These are phyloP conservation scores for Candida khao-thaluensis DNA, from an alignment of 805 yeast genomes.

Conservation along the genomic window DNA sequence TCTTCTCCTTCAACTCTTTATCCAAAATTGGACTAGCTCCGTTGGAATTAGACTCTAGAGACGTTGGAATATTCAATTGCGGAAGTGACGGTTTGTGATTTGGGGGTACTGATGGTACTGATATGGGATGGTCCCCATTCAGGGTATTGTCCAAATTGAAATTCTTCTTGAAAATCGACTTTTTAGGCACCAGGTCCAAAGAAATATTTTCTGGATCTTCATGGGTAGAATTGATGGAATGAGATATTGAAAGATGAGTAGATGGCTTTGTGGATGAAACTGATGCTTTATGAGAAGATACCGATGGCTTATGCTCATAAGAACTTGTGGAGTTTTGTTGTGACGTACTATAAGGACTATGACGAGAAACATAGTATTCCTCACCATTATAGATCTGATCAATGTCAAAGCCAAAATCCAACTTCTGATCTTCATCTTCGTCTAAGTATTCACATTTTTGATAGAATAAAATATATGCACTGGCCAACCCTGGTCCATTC, in stretches of 20 bases:
- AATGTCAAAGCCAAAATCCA: slow-evolving; percentile 36
- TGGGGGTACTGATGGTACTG: slow-evolving; percentile 1
- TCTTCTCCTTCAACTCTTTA: slow-evolving; percentile 29
- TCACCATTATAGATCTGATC: slow-evolving; percentile 33
- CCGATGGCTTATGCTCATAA: slow-evolving; percentile 2
- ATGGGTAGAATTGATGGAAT: slow-evolving; percentile 2
- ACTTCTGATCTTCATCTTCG: slow-evolving; percentile 29
- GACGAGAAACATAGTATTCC: slow-evolving; percentile 19
- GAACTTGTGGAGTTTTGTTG: slow-evolving; percentile 3
- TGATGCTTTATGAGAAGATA: slow-evolving; percentile 1
- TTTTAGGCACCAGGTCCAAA: neutral
- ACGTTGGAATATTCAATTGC: slow-evolving; percentile 6
- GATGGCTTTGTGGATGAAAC: slow-evolving; percentile 1
- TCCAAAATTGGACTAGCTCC: slow-evolving; percentile 4
- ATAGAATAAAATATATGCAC: slow-evolving; percentile 89
- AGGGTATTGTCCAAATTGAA: slow-evolving; percentile 25
- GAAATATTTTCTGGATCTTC: neutral
- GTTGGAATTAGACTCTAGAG: neutral
- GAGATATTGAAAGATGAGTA: neutral
- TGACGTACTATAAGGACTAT: slow-evolving; percentile 1
- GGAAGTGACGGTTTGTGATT: slow-evolving; percentile 8
- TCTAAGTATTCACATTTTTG: slow-evolving; percentile 47
- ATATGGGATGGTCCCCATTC: slow-evolving; percentile 2
- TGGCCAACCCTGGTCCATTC: slow-evolving; percentile 80
- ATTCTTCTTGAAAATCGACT: slow-evolving; percentile 29